Base-by-base conservation (phyloP, 177 flowering plant genomes). In the Vitis hybrid region DNA sequence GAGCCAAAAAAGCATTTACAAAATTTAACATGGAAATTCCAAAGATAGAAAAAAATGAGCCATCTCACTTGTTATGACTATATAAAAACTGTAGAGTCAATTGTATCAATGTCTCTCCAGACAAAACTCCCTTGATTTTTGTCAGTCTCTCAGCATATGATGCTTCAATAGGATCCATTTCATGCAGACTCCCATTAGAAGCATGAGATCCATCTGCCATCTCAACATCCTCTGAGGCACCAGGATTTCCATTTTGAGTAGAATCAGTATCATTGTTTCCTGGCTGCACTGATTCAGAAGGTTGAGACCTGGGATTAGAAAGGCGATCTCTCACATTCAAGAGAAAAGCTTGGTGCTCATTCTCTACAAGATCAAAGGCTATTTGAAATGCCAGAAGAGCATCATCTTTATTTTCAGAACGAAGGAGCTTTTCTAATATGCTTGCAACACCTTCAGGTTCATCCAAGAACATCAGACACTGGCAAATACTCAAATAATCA, bases 341-440 rank as follows among this genome's bases (percentile, higher is more conserved):
- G 3, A 96, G 92, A 82, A 96, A 96, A 66, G 99, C 97, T 74
- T 96, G 99, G 69, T 89, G 89, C 79, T 96, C 99, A 76, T 96
- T 96, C 78, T 92, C 99, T 10, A 89, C 88, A 57, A 96, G 95
- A 82, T 96, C 97, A 79, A 96, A 96, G 16, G 97, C 97, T 67
- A 93, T 90, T 78, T 93, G 99, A 76, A 93, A 93, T 59, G 95
- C 92, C 77, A 96, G 66, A 10, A 96, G 77, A 65, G 94, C 90
- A 49, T 96, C 98, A 72, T 93, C 97, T 85, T 85, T 86, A 64
- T 83, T 85, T 59, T 77, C 83, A 50, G 97, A 87, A 10, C 78
- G 83, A 10, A 91, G 70, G 55, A 93, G 91, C 71, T 84, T 90
- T 73, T 87, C 95, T 77, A 93, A 80, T 69, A 90, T 87, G 76